Evolutionary conservation across 352 stramenopile species (phyloP), one percentile per base, ranked within the genome.

Genomic region (Phytophthora ohioensis): DNA sequence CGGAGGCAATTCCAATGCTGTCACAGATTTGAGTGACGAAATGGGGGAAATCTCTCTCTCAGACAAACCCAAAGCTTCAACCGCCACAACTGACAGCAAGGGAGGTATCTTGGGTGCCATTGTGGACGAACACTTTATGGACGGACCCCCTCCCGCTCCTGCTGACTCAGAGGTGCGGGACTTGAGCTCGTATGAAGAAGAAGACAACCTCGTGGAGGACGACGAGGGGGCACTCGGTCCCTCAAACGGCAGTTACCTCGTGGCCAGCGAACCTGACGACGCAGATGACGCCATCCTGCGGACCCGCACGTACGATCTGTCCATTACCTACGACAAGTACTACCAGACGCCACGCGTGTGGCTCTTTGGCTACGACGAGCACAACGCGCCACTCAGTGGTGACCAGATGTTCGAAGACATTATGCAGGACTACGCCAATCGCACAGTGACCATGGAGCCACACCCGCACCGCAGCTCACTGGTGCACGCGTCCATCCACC

Each of bases 251-350:
- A 68, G 64, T 45, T 93, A 93, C 64, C 60, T 93, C 30, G 79
- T 94, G 21, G 84, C 90, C 11, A 86, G 71, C 13, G 86, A 94
- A 51, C 83, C 87, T 3, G 85, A 92, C 43, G 95, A 96, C 67
- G 90, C 95, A 65, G 92, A 98, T 51, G 91, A 98, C 65, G 86
- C 95, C 62, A 91, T 98, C 67, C 72, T 98, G 51, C 94, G 98
- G 72, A 98, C 97, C 35, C 92, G 98, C 62, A 99, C 95, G 52
- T 99, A 99, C 80, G 98, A 99, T 78, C 67, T 99, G 11, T 97
- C 83, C 61, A 99, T 99, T 69, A 99, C 96, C 39, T 99, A 99
- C 84, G 98, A 99, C 83, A 99, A 99, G 79, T 99, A 99, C 81
- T 99, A 99, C 73, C 97, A 99, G 84, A 99, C 97, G 43, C 98